A percentile compares a stretch with the other conserved stretches of the same genome.
These are phyloP conservation scores for Candida suzukii DNA, from an alignment of 805 yeast species.

Conservation along the genomic window DNA sequence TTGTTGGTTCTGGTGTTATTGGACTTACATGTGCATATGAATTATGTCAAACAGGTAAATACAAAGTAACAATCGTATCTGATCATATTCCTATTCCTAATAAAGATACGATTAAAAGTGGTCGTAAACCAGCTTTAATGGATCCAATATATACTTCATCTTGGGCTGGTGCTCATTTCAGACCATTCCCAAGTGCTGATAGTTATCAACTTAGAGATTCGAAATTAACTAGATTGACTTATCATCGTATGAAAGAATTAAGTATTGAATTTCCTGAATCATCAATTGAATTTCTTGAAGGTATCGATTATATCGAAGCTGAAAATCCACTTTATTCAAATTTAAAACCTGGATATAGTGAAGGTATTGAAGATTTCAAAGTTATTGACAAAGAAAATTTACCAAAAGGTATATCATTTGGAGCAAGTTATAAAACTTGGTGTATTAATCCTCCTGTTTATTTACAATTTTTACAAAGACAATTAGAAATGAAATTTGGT, in stretches of 20 bases:
- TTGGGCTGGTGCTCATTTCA: constrained; percentile 77
- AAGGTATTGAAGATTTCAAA: constrained; percentile 30
- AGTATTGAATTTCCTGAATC: constrained; percentile 39
- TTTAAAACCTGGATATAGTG: constrained; percentile 32
- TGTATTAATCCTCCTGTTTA: constrained; percentile 53
- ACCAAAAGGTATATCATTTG: constrained; percentile 37
- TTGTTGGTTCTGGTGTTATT: constrained; percentile 54
- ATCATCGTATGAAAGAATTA: constrained; percentile 32
- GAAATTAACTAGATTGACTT: constrained; percentile 41
- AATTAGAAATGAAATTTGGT: constrained; percentile 22
- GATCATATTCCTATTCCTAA: constrained; percentile 26
- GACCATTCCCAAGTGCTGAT: constrained; percentile 53
- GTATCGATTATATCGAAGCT: constrained; percentile 48
- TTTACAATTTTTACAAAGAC: constrained; percentile 38
- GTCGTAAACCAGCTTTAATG: constrained; percentile 11
- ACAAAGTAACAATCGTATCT: constrained; percentile 35
- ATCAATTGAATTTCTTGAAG: constrained; percentile 45
- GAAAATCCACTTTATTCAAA: constrained; percentile 31
- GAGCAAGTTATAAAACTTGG: constrained; percentile 49
- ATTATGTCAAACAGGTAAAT: constrained; percentile 30
- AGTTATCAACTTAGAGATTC: constrained; percentile 37
- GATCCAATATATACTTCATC: constrained; percentile 44
- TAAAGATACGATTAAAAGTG: not conserved
- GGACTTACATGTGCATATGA: constrained; percentile 49
- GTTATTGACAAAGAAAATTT: constrained; percentile 17